Evolutionary conservation across 305 asterid genomes (phyloP).

Genomic region (Monarda citriodora): DNA sequence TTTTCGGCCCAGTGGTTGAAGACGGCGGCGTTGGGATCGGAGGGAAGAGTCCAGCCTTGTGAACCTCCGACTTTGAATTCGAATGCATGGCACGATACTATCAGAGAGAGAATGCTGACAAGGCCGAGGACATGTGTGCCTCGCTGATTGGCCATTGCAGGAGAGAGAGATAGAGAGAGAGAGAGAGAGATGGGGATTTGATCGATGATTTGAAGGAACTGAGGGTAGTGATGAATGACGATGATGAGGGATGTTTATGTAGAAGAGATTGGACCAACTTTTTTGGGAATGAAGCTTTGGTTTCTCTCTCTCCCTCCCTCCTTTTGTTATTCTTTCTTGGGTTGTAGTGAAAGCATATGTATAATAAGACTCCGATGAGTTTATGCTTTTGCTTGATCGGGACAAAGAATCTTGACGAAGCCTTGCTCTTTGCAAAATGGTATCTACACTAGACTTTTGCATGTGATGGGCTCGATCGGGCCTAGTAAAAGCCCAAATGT

Average conservation of each 20-base stretch:
- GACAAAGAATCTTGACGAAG: too few species aligned
- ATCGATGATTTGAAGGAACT: not conserved
- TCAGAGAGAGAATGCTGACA: constrained; percentile 17
- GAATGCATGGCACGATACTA: constrained; percentile 40
- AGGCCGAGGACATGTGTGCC: constrained; percentile 26
- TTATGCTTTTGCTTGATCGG: constrained; percentile 77
- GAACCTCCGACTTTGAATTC: constrained; percentile 81
- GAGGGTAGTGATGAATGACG: constrained; percentile 8
- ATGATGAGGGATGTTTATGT: constrained; percentile 47
- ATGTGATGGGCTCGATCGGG: not conserved
- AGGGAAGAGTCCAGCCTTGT: constrained; percentile 65
- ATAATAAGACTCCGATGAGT: constrained; percentile 7
- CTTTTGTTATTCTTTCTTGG: constrained; percentile 54
- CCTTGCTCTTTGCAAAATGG: too few species aligned
- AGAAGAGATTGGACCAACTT: constrained; percentile 43
- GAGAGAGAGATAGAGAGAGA: too few species aligned
- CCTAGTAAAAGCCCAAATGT: too few species aligned
- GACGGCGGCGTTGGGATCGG: constrained; percentile 50
- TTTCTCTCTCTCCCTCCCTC: constrained; percentile 1
- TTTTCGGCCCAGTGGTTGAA: constrained; percentile 75
- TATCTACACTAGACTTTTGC: too few species aligned
- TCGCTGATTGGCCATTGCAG: constrained; percentile 15
- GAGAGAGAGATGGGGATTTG: not conserved
- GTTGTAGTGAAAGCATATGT: constrained; percentile 51
- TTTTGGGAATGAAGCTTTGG: constrained; percentile 60